These are phyloP conservation scores for Pseudoneurospora amorphoporcata DNA, from an alignment of 495 filamentous ascomycete species.

Conservation along the genomic window DNA sequence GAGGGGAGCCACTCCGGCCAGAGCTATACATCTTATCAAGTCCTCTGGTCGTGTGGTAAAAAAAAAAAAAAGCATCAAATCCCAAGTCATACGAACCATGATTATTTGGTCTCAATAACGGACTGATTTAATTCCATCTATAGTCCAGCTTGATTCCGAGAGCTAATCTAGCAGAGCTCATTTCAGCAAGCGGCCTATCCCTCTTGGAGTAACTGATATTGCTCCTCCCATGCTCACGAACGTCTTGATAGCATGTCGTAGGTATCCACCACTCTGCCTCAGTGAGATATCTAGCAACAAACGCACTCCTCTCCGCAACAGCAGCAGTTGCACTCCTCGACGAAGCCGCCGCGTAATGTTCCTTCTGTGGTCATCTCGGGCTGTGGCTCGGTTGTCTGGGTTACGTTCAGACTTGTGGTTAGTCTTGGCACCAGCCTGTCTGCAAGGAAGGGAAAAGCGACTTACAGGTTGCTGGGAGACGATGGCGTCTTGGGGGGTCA, in stretches of 20 bases:
- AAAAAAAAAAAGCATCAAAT: no score
- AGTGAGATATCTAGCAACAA: conserved; percentile 14
- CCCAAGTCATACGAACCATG: neutral
- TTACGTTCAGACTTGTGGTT: neutral
- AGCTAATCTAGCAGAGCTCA: neutral
- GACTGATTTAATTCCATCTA: neutral
- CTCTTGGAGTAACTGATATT: neutral
- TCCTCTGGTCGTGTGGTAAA: no score
- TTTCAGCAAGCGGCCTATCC: neutral
- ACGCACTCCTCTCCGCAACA: conserved; percentile 17
- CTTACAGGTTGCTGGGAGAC: conserved; percentile 20
- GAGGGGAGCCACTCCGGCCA: neutral
- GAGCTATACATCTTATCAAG: neutral
- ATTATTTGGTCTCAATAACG: neutral
- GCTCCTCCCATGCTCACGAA: no score
- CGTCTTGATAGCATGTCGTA: no score
- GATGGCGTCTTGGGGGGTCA: conserved; percentile 8
- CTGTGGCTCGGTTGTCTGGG: conserved; percentile 14
- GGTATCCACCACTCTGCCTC: no score
- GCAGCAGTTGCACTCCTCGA: conserved; percentile 22
- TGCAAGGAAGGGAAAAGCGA: neutral
- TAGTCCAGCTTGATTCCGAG: neutral
- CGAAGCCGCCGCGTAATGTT: conserved; percentile 18
- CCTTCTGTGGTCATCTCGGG: conserved; percentile 14
- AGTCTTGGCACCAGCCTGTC: neutral